Conservation (phyloP, 225 moss, liverwort and hornwort species). For the Ulota crispa region DNA sequence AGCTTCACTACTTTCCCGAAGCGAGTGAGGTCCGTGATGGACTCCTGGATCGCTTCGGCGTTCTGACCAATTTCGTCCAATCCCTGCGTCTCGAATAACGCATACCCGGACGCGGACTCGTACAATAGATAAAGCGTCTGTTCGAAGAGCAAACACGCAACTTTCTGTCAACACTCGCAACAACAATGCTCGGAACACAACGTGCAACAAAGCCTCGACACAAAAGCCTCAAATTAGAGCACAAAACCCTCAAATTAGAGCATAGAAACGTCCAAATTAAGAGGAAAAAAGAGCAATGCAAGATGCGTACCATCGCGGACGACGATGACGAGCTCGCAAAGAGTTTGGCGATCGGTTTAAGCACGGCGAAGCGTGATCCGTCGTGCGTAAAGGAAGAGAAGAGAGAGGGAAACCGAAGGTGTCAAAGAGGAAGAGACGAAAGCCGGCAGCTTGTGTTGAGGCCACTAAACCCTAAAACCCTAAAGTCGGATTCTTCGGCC, state of each 20-base stretch:
- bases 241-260: neutral
- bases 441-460: neutral
- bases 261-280: neutral
- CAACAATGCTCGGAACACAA: neutral
- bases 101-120: slow-evolving; percentile 96
- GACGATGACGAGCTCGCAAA: neutral
- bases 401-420: no score
- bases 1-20: slow-evolving; percentile 87
- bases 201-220: neutral
- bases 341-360: neutral
- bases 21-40: slow-evolving; percentile 74
- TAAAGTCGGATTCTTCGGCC: slow-evolving; percentile 12
- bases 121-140: slow-evolving; percentile 73
- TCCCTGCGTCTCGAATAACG: slow-evolving; percentile 74
- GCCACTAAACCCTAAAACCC: slow-evolving; percentile 32
- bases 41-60: slow-evolving; percentile 85
- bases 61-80: slow-evolving; percentile 93
- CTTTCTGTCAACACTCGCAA: neutral
- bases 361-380: neutral
- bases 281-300: neutral
- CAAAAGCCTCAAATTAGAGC: neutral
- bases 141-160: neutral
- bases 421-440: neutral
- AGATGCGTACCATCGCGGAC: neutral
- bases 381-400: neutral